Base-by-base conservation (phyloP, 768 basidiomycete species). In the Russula olivacea region DNA sequence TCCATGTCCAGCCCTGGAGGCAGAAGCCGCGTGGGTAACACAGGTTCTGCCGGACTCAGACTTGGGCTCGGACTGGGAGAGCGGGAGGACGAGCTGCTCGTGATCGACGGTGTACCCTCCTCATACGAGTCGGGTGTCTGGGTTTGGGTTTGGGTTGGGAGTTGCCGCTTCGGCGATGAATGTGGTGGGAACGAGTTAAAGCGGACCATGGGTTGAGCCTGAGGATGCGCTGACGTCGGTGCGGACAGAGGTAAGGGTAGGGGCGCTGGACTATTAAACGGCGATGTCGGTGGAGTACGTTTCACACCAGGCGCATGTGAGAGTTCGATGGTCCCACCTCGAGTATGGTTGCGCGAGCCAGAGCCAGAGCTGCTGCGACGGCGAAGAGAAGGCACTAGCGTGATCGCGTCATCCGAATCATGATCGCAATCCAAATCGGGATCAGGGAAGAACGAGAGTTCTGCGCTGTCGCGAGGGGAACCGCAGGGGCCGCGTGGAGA, bases 131-230 rank as follows among this genome's bases (percentile, higher is more conserved):
- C 48, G 15, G 12, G 38, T 14, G 38, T 38, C 15, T 38, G 38
- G 38, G 38, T 15, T 11, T 38, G 48, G 25, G 30, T 25, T 17
- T 56, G 49, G 25, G 30, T 25, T 17, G 52, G 49, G 17, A 43
- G 50, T 2, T 49, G 47, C 43, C 38, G 58, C 34, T 25, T 48
- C 19, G 59, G 55, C 12, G 50, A 49, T 36, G 65, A 61, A 28
- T 50, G 54, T 2, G 66, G 66, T n/a, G 66, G 66, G 55, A 66
- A 68, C 9, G 66, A 68, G 49, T 66, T 61, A 38, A 50, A 66
- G 14, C 66, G 64, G 12, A 52, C 19, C 4, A 55, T 21, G 2
- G 58, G 34, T 30, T 61, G 56, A 43, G 59, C 30, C 40, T 52
- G 52, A 23, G 66, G 54, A 30, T 36, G 66, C 19, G 23, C n/a